Evolutionary conservation across 2,329 filamentous ascomycete species (phyloP).

Genomic region (Colletotrichum tabaci): DNA sequence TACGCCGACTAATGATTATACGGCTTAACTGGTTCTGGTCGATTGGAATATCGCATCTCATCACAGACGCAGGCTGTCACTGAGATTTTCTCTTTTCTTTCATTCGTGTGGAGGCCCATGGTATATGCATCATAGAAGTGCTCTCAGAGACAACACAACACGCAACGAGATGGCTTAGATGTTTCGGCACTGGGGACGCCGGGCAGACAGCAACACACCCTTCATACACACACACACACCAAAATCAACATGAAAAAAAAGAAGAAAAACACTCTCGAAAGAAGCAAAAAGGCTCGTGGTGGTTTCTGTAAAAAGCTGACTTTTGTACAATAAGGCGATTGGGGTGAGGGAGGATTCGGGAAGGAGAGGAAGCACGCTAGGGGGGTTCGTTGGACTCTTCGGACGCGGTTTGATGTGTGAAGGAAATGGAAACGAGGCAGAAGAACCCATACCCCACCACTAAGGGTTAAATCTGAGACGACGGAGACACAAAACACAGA

Average conservation of each 20-base stretch:
- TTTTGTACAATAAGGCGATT: slow-evolving; percentile 42
- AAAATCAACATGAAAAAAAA: slow-evolving; percentile 18
- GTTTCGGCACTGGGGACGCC: slow-evolving; percentile 15
- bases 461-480: slow-evolving; percentile 10
- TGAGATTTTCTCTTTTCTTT: slow-evolving; percentile 28
- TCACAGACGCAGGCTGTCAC: slow-evolving; percentile 45
- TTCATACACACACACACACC: slow-evolving; percentile 5
- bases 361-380: not conserved
- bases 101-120: slow-evolving; percentile 22
- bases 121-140: slow-evolving; percentile 43
- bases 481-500: slow-evolving; percentile 31
- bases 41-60: slow-evolving; percentile 40
- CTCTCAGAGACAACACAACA: slow-evolving; percentile 30
- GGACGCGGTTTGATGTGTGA: slow-evolving; percentile 22
- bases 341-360: slow-evolving; percentile 1
- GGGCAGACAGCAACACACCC: slow-evolving; percentile 14
- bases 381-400: not conserved
- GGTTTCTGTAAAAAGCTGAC: slow-evolving; percentile 43
- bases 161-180: slow-evolving; percentile 33
- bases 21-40: slow-evolving; percentile 37
- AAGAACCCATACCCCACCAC: slow-evolving; percentile 13
- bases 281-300: slow-evolving; percentile 27
- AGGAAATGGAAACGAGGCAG: slow-evolving; percentile 5
- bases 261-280: slow-evolving; percentile 30
- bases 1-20: slow-evolving; percentile 58